Evolutionary conservation across 768 basidiomycete species (phyloP).

Genomic region (Mycena kentingensis): DNA sequence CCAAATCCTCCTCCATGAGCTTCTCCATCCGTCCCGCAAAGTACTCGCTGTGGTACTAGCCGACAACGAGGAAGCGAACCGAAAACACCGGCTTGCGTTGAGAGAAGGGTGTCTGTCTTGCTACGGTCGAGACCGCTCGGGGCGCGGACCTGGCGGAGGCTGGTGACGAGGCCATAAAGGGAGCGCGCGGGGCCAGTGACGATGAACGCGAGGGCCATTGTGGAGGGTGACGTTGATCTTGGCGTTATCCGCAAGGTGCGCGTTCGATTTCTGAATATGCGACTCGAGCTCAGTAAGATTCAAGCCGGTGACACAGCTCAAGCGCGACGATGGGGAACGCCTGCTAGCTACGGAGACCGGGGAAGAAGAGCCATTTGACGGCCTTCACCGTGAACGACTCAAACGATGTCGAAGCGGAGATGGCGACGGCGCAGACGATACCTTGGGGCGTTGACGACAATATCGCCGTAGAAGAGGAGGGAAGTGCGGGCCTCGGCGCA

Average conservation of each 20-base stretch:
- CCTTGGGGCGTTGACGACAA: slow-evolving; percentile 90
- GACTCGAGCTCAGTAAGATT: slow-evolving; percentile 71
- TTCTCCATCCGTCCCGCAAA: slow-evolving; percentile 73
- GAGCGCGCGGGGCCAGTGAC: slow-evolving; percentile 90
- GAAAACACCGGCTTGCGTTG: too few species aligned
- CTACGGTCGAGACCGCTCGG: slow-evolving; percentile 87
- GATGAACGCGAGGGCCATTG: slow-evolving; percentile 91
- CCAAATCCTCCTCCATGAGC: too few species aligned
- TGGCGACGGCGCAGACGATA: slow-evolving; percentile 86
- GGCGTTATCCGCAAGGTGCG: slow-evolving; percentile 76
- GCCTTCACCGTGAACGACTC: slow-evolving; percentile 81
- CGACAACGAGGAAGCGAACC: slow-evolving; percentile 95
- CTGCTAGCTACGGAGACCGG: slow-evolving; percentile 90
- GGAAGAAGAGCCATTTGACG: slow-evolving; percentile 92
- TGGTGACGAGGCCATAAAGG: slow-evolving; percentile 92
- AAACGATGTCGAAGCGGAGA: slow-evolving; percentile 79
- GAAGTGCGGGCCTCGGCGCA: slow-evolving; percentile 54
- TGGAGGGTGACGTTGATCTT: slow-evolving; percentile 82
- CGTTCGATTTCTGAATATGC: slow-evolving; percentile 86
- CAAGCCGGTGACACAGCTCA: slow-evolving; percentile 87
- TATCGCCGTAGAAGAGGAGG: slow-evolving; percentile 73
- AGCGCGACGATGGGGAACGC: slow-evolving; percentile 91
- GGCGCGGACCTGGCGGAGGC: slow-evolving; percentile 86
- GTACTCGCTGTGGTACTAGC: slow-evolving; percentile 93
- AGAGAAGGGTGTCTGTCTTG: slow-evolving; percentile 89